Evolutionary conservation across 2,329 filamentous ascomycete genomes (phyloP), one percentile per base, ranked within the genome.

Genomic region (Alternaria novae-zelandiae): DNA sequence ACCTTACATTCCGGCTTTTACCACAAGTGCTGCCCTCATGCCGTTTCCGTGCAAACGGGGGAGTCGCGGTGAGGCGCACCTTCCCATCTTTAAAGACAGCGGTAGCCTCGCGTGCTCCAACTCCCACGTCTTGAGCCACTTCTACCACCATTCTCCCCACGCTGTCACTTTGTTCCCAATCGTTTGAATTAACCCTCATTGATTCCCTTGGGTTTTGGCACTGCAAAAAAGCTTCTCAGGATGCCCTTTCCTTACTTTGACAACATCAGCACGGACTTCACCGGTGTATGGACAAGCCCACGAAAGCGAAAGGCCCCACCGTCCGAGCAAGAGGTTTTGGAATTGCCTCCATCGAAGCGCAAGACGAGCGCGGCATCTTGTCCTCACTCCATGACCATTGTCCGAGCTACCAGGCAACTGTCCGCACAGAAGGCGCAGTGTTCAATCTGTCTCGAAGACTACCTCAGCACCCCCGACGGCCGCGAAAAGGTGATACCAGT

Each of bases 401-500:
- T 70, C 6, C 60, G 64, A 12, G 51, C 68, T 10, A 54, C 51
- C n/a, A 54, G 61, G 9, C 51, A 57, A 10, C 36, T 66, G n/a
- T 30, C 41, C 23, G 45, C 30, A 36, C 44, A 53, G 6, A 60
- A 63, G 12, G 25, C 57, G 45, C 59, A 58, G 8, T 69, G 62
- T 43, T 47, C 59, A 6, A 68, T 70, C 12, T 70, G 68, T 49
- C 44, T 64, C 13, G 65, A 70, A 51, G 41, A 59, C 15, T 68
- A 64, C 58, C 63, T 63, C 50, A 59, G 50, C 44, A 67, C 49
- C 4, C 53, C 59, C 7, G n/a, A 36, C 11, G 54, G 32, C 44
- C 28, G 64, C 23, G 49, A 55, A 5, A 44, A 36, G n/a, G 49
- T 66, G 55, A 54, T 49, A 20, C 64, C 66, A 4, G 66, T 68